A percentile compares a stretch with the other conserved stretches of the same genome.
Evolutionary conservation across 176 grass and related monocot species (phyloP).

Genomic region (Neostapfia colusana): DNA sequence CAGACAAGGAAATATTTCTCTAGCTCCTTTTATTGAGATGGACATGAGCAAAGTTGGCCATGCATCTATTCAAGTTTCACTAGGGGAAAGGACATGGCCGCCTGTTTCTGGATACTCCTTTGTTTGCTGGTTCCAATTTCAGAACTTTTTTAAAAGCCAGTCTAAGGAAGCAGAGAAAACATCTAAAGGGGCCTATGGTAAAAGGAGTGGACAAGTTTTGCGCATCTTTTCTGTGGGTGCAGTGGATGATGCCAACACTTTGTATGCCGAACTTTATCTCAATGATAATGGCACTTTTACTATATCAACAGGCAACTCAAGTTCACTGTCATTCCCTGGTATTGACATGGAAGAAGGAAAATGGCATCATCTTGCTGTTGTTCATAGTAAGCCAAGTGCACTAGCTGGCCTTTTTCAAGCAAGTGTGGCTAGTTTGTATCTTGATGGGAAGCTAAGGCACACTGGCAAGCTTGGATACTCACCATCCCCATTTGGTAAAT

Average conservation of each 20-base stretch:
- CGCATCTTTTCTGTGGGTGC: conserved; percentile 94
- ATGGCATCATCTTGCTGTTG: conserved; percentile 98
- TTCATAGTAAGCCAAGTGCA: conserved; percentile 98
- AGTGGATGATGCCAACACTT: conserved; percentile 70
- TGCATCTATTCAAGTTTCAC: conserved; percentile 96
- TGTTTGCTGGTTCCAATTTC: conserved; percentile 98
- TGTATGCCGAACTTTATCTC: conserved; percentile 88
- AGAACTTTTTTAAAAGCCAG: conserved; percentile 70
- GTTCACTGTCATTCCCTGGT: conserved; percentile 78
- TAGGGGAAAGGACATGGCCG: conserved; percentile 99
- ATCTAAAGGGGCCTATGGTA: conserved; percentile 52
- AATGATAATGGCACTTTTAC: conserved; percentile 92
- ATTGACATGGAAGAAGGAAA: conserved; percentile 93
- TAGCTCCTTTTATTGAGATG: conserved; percentile 96
- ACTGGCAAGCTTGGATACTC: conserved; percentile 98
- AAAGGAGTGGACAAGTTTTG: conserved; percentile 73
- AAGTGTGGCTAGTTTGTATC: conserved; percentile 88
- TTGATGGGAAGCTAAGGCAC: conserved; percentile 94
- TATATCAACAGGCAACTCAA: conserved; percentile 94
- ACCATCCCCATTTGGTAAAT: conserved; percentile 83
- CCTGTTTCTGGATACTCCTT: conserved; percentile 98
- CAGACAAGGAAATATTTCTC: conserved; percentile 71
- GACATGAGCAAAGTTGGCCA: conserved; percentile 95
- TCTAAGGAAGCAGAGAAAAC: conserved; percentile 73
- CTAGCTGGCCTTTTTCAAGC: conserved; percentile 97